A percentile compares a stretch with the other conserved stretches of the same genome.
phyloP scores from a whole-genome alignment of 2,329 filamentous ascomycete species.

The Lachnellula willkommii region DNA sequence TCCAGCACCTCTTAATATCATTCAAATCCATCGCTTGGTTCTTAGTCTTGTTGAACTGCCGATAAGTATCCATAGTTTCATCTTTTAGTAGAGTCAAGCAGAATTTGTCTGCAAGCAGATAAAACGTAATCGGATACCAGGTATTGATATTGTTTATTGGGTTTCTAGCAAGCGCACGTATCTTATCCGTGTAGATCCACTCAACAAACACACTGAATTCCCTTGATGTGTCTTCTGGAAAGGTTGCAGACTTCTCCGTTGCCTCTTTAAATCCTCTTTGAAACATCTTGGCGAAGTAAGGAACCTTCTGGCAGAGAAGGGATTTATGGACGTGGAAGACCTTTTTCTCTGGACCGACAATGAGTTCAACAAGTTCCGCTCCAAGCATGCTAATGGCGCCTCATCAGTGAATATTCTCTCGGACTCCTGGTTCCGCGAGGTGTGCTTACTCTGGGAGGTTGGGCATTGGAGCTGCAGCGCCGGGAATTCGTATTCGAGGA shows the following conservation, averaged over 20 bases:
- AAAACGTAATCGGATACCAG: too few relatives aligned
- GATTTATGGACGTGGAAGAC: slow-evolving; percentile 7
- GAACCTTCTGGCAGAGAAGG: slow-evolving; percentile 13
- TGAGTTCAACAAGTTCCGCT: slow-evolving; percentile 6
- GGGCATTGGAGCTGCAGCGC: too few relatives aligned
- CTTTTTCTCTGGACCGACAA: slow-evolving; percentile 1
- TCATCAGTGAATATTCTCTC: too few relatives aligned
- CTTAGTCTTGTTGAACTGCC: too few relatives aligned
- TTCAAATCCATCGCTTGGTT: too few relatives aligned
- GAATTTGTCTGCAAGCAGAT: not conserved
- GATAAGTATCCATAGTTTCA: not conserved
- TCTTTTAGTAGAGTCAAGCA: not conserved
- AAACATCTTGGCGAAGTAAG: slow-evolving; percentile 18
- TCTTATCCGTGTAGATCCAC: slow-evolving; percentile 6
- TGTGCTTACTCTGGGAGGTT: too few relatives aligned
- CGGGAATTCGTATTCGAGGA: too few relatives aligned
- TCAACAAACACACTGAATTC: slow-evolving; percentile 7
- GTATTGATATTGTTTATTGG: too few relatives aligned
- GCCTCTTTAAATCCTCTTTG: slow-evolving; percentile 5
- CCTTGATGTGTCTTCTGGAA: slow-evolving; percentile 13
- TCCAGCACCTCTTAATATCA: not conserved
- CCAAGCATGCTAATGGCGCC: not conserved
- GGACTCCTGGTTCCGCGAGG: too few relatives aligned
- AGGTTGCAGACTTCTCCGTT: not conserved
- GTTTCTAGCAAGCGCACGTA: too few relatives aligned